Conservation (phyloP, 257 asterid species). For the Leonotis leonurus region DNA sequence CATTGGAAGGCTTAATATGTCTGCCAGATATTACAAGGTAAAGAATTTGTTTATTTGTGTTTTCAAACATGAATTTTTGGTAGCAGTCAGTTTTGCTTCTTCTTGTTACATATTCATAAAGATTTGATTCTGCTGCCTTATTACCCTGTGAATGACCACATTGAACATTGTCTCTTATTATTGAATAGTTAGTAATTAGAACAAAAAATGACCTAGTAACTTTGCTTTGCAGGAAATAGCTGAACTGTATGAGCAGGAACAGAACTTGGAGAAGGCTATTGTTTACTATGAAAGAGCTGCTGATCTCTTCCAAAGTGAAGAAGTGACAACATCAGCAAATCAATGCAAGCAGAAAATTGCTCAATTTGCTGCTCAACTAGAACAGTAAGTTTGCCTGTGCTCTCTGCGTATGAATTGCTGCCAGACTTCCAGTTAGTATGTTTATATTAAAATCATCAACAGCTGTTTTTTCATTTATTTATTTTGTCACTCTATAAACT, state of each 20-base stretch:
- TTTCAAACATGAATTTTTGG: not conserved
- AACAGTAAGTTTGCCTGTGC: constrained; percentile 52
- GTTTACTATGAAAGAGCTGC: constrained; percentile 78
- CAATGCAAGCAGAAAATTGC: constrained; percentile 96
- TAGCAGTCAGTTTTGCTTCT: constrained; percentile 3
- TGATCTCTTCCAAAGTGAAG: constrained; percentile 89
- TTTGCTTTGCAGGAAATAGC: constrained; percentile 73
- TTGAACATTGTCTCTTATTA: not conserved
- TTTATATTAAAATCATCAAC: not conserved
- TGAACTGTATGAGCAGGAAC: constrained; percentile 80
- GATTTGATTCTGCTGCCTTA: not conserved
- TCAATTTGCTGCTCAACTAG: constrained; percentile 80
- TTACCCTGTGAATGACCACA: not conserved
- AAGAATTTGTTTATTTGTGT: not conserved
- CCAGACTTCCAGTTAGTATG: not conserved
- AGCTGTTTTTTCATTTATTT: not conserved
- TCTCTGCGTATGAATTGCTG: constrained; percentile 6
- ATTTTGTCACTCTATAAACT: not conserved
- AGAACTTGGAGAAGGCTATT: constrained; percentile 71
- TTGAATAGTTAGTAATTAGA: not conserved
- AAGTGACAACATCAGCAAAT: constrained; percentile 72
- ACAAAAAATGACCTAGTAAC: not conserved
- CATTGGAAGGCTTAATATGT: constrained; percentile 89
- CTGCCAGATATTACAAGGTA: constrained; percentile 98
- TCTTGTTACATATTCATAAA: not conserved